Percentiles rank a stretch among this genome's conserved stretches.
Conservation (phyloP, 1,139 yeast species). For the Pichia inconspicua region DNA sequence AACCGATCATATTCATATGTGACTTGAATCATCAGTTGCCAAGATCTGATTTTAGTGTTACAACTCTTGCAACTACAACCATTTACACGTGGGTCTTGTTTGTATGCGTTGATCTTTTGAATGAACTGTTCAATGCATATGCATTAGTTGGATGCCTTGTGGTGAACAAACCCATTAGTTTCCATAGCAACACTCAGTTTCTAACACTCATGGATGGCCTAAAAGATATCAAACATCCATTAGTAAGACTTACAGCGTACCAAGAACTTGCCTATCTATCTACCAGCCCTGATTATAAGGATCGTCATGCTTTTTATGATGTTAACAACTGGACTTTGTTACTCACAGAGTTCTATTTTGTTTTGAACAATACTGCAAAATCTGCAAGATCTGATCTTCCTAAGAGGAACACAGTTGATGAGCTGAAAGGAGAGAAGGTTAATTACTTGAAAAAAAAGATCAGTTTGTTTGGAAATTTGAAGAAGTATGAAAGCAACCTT, state of each 20-base stretch:
- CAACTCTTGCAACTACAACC: slow-evolving; percentile 32
- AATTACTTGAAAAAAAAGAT: slow-evolving; percentile 9
- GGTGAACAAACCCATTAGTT: slow-evolving; percentile 61
- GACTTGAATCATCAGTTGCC: slow-evolving; percentile 32
- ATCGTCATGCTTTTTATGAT: slow-evolving; percentile 48
- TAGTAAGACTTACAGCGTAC: slow-evolving; percentile 61
- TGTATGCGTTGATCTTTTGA: slow-evolving; percentile 53
- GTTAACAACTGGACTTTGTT: slow-evolving; percentile 45
- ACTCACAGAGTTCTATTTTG: slow-evolving; percentile 50
- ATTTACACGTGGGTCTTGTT: slow-evolving; percentile 30
- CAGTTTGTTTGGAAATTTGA: slow-evolving; percentile 16
- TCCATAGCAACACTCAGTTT: slow-evolving; percentile 63
- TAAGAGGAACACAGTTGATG: slow-evolving; percentile 24
- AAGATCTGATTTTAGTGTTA: slow-evolving; percentile 34
- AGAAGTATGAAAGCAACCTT: slow-evolving; percentile 7
- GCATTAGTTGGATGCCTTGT: slow-evolving; percentile 78
- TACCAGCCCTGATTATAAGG: slow-evolving; percentile 39
- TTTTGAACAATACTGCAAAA: slow-evolving; percentile 41
- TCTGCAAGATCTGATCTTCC: slow-evolving; percentile 31
- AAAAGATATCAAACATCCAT: slow-evolving; percentile 42
- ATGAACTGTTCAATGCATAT: slow-evolving; percentile 62
- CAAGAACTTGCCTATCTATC: slow-evolving; percentile 65
- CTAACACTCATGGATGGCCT: slow-evolving; percentile 71
- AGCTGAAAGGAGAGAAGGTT: slow-evolving; percentile 2
- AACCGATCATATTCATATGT: slow-evolving; percentile 17